Evolutionary conservation across 2,329 filamentous ascomycete species (phyloP), one percentile per base, ranked within the genome.

Genomic region (Alternaria conjuncta): DNA sequence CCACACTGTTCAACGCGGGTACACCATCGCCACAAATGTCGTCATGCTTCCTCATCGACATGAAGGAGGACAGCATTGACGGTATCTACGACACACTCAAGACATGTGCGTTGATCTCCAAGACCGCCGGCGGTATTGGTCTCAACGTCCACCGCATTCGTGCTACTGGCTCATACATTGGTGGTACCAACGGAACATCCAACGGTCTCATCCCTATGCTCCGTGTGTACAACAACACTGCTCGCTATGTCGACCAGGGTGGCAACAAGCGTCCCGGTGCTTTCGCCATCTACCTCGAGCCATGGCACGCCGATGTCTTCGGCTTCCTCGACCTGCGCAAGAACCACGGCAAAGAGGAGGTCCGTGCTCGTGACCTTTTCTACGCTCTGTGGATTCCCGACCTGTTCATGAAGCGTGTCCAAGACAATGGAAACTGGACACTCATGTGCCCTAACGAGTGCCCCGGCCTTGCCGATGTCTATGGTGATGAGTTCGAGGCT

Each of bases 51-150:
- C 87, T 99, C 59, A 93, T 99, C 71, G 96, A 98, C 82, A 98
- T 99, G 91, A 99, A 98, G 86, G 94, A 97, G 55, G 96, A 99
- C 84, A 97, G 94, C 82, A 99, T 99, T 78, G 96, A 99, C 72
- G 96, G 96, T 73, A 99, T 99, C 80, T 99, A 99, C 78, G 96
- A 99, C 79, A 99, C 96, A 18, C 88, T 99, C 74, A 99, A 99
- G 89, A 98, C 93, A 2, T 99, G 96, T 83, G 96, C 96, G 72
- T 95, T 99, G 93, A 99, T 99, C 83, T 99, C 96, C 78, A 99
- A 99, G 89, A 98, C 96, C 84, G 96, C 96, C 73, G 96, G 96
- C 81, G 96, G 96, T 81, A 98, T 99, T 80, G 96, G 96, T 75
- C 87, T 99, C 69, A 98, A 99, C 78, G 90, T 95, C 55, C 96